A percentile compares a stretch with the other conserved stretches of the same genome.
phyloP scores from a whole-genome alignment of 1,139 yeast species.

The Entelexis paramagnoliae region DNA sequence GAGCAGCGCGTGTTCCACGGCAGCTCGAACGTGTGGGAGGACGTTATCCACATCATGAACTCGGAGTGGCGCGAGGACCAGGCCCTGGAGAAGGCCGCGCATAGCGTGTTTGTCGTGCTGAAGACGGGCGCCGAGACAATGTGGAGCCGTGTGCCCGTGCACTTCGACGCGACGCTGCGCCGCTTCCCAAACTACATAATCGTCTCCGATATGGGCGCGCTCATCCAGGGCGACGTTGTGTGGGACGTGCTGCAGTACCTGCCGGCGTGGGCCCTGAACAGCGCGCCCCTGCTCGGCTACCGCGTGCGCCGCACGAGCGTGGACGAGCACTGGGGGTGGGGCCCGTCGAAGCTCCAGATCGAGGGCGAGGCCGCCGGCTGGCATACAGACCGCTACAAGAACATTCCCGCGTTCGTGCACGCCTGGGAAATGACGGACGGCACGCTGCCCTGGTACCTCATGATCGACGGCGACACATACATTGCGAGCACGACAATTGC shows the following conservation, averaged over 20 bases:
- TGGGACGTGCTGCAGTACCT: conserved; percentile 29
- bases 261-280: conserved; percentile 20
- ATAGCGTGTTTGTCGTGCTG: conserved; percentile 28
- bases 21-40: conserved; percentile 3
- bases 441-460: conserved; percentile 31
- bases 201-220: conserved; percentile 30
- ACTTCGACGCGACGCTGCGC: conserved; percentile 30
- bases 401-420: conserved; percentile 33
- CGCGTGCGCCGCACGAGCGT: conserved; percentile 10
- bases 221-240: conserved; percentile 31
- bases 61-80: background rate
- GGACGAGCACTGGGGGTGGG: conserved; percentile 18
- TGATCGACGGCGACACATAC: conserved; percentile 34
- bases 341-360: conserved; percentile 1
- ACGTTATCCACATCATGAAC: background rate
- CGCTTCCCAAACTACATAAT: conserved; percentile 30
- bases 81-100: background rate
- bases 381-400: conserved; percentile 34
- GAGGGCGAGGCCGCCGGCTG: conserved; percentile 23
- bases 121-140: conserved; percentile 33
- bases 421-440: conserved; percentile 29
- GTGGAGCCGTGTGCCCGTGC: conserved; percentile 34
- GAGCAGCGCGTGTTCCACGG: background rate
- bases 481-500: conserved; percentile 19
- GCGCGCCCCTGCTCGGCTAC: conserved; percentile 5